Evolutionary conservation across 768 basidiomycete species (phyloP).

Genomic region (Pleurotus pulmonarius): DNA sequence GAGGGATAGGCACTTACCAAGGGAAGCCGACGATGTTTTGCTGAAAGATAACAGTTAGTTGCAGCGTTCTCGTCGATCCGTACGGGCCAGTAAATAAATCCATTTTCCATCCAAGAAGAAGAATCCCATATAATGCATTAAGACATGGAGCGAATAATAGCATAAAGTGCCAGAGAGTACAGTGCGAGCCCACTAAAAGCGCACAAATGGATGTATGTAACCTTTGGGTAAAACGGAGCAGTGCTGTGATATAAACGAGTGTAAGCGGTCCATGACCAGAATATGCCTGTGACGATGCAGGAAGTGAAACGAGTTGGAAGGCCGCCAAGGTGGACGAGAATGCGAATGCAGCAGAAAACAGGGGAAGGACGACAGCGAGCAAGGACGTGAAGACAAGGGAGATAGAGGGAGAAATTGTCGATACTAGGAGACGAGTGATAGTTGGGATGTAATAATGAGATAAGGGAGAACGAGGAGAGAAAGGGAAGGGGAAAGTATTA

Average conservation of each 20-base stretch:
- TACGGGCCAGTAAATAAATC: no score
- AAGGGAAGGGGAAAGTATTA: neutral
- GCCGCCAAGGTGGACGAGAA: neutral
- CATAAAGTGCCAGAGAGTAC: neutral
- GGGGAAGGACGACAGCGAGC: neutral
- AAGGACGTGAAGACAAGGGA: neutral
- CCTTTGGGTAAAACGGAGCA: neutral
- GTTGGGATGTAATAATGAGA: neutral
- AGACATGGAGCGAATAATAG: conserved; percentile 2
- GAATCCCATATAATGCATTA: neutral
- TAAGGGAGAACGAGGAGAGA: neutral
- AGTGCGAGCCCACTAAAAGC: neutral
- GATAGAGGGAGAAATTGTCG: neutral
- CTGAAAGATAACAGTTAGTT: no score
- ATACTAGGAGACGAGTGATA: neutral
- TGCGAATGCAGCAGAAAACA: neutral
- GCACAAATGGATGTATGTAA: neutral
- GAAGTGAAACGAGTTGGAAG: neutral
- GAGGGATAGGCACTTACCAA: no score
- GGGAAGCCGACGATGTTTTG: no score
- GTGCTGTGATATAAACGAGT: neutral
- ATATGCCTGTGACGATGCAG: neutral
- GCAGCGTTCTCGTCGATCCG: no score
- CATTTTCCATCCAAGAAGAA: no score
- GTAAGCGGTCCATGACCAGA: neutral